phyloP scores from a whole-genome alignment of 805 yeast species.

The Priceomyces fermenticarens region DNA sequence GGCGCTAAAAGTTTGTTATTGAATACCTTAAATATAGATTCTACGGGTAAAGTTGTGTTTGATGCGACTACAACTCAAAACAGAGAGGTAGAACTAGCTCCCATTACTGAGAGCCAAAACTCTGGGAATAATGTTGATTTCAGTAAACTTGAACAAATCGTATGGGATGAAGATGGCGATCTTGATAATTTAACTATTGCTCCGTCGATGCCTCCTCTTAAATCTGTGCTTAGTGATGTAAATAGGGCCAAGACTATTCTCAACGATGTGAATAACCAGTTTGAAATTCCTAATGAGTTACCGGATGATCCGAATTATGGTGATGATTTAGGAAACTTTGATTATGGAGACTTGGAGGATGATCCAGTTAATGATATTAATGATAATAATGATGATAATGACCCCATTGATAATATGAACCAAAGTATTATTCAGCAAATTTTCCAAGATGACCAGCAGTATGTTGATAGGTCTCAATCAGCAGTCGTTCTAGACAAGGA shows the following conservation, averaged over 20 bases:
- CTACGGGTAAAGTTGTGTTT: conserved; percentile 21
- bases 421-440: conserved; percentile 5
- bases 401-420: conserved; percentile 7
- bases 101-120: neutral
- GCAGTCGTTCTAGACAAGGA: conserved; percentile 44
- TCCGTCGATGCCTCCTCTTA: conserved; percentile 66
- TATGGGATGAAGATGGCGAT: conserved; percentile 15
- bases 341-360: conserved; percentile 20
- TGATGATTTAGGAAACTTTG: conserved; percentile 12
- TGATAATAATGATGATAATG: conserved; percentile 16
- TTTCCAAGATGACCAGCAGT: conserved; percentile 2
- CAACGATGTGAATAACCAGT: conserved; percentile 38
- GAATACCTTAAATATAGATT: conserved; percentile 22
- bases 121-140: conserved; percentile 13
- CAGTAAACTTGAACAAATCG: conserved; percentile 4
- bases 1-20: conserved; percentile 27
- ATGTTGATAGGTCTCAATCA: neutral
- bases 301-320: conserved; percentile 9
- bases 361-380: conserved; percentile 22
- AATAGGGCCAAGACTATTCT: conserved; percentile 47
- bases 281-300: conserved; percentile 10
- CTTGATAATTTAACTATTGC: conserved; percentile 48
- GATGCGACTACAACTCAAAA: conserved; percentile 9
- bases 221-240: conserved; percentile 55
- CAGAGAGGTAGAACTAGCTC: conserved; percentile 7